Conservation (phyloP, 2,329 filamentous ascomycete genomes). For the Colletotrichum graminicola region DNA sequence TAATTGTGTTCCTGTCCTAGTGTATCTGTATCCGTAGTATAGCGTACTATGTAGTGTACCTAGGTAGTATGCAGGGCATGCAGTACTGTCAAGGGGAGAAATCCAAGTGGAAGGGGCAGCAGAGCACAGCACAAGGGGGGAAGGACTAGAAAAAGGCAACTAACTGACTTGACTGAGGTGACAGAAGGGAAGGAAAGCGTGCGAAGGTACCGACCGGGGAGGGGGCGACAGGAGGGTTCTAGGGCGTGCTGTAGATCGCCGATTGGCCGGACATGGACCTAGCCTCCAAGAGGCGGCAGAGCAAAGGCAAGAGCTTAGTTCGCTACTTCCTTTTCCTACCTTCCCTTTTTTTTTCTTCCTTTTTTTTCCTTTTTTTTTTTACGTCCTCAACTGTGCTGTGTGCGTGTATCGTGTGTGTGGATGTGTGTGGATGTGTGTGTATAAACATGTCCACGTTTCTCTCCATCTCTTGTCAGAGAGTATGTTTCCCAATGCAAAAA, state of each 20-base stretch:
- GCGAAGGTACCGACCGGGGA: slow-evolving; percentile 34
- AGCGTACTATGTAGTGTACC: too few species aligned
- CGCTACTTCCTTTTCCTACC: background rate
- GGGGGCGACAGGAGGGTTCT: background rate
- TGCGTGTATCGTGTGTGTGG: background rate
- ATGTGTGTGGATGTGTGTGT: background rate
- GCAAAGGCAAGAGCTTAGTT: background rate
- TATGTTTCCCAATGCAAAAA: background rate
- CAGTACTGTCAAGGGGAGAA: background rate
- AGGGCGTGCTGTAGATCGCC: slow-evolving; percentile 27
- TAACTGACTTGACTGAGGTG: background rate
- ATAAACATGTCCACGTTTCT: background rate
- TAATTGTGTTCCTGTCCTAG: slow-evolving; percentile 22
- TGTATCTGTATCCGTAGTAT: background rate
- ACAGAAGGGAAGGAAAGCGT: slow-evolving; percentile 1
- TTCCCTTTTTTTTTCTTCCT: background rate
- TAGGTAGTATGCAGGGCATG: too few species aligned
- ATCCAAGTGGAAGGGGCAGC: background rate
- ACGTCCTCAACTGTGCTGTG: background rate
- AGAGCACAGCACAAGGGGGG: background rate
- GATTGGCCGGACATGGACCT: slow-evolving; percentile 36
- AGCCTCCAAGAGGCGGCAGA: slow-evolving; percentile 3
- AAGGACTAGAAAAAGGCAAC: background rate
- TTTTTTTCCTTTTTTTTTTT: background rate
- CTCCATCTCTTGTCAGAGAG: background rate